Conservation (phyloP, 129 eudicot species). For the Escallonia herrerae region DNA sequence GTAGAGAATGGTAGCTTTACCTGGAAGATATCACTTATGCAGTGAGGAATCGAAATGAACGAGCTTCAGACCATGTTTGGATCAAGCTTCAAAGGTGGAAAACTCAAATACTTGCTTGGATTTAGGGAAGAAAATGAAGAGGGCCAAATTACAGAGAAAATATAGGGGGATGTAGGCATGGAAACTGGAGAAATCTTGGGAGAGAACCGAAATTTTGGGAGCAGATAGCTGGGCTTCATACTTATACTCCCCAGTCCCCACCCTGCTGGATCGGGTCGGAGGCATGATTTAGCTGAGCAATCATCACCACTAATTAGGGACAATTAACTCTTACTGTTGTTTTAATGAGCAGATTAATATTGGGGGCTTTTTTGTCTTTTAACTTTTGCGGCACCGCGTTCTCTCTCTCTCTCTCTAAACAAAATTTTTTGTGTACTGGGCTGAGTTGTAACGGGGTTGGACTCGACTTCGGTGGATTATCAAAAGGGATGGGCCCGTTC, state of each 20-base stretch:
- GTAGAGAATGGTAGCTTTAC: background rate
- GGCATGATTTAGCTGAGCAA: background rate
- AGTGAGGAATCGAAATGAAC: background rate
- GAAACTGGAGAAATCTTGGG: no score
- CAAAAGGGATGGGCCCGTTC: background rate
- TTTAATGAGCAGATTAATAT: background rate
- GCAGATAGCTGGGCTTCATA: background rate
- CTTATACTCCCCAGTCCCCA: background rate
- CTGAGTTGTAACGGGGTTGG: conserved; percentile 1
- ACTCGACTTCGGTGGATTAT: background rate
- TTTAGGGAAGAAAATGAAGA: background rate
- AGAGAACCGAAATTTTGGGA: background rate
- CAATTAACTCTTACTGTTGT: no score
- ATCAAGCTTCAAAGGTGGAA: background rate
- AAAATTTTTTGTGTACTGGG: background rate
- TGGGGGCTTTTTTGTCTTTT: background rate
- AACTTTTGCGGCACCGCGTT: background rate
- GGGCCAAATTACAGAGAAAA: background rate
- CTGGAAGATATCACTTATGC: background rate
- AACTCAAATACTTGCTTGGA: background rate
- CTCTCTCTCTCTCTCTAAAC: no score
- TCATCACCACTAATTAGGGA: background rate
- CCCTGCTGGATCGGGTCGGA: background rate
- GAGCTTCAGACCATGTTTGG: background rate
- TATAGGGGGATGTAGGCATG: background rate